Base-by-base conservation (phyloP, 345 rosid species). In the Arabidopsis arenosa region DNA sequence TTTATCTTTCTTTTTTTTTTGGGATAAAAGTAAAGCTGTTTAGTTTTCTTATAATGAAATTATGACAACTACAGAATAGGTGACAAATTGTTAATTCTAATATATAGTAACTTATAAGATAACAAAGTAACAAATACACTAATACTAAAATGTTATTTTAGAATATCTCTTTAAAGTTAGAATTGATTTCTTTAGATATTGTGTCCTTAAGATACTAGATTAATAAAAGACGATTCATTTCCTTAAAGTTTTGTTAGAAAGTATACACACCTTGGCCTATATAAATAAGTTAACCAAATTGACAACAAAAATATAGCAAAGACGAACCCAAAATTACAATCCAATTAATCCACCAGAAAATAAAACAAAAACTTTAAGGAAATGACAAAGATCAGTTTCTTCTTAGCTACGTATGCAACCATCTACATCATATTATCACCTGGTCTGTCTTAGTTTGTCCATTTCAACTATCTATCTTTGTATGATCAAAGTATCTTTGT, bases 321-420 rank as follows among this genome's bases (percentile, higher is more conserved):
- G 68, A 23, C 33, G 14, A 53, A 23, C 7, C 57, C 7, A 11
- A 53, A 12, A 5, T 5, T 6, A 53, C 35, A 21, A 11, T 53
- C 35, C 5, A 53, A 5, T 12, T 12, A 53, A 5, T 63, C 52
- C 26, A 14, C 36, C 12, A 66, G 21, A 33, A 51, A 52, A 18
- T 18, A 9, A 18, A 11, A 33, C 2, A 23, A 23, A 23, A 36
- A 68, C 17, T n/a, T n/a, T n/a, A n/a, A n/a, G n/a, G n/a, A n/a
- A n/a, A 69, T 69, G 64, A 44, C 53, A 28, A 69, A 69, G 43
- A 55, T 40, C 11, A 54, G 51, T 68, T 26, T 41, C 40, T 39
- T n/a, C 63, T 5, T 68, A 14, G 73, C 30, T 68, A 23, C 55
- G 11, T 13, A 7, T 68, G 61, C 62, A 13, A 28, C 26, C n/a